Conservation (phyloP, 306 rosid genomes). For the Pyrus pyrifolia region DNA sequence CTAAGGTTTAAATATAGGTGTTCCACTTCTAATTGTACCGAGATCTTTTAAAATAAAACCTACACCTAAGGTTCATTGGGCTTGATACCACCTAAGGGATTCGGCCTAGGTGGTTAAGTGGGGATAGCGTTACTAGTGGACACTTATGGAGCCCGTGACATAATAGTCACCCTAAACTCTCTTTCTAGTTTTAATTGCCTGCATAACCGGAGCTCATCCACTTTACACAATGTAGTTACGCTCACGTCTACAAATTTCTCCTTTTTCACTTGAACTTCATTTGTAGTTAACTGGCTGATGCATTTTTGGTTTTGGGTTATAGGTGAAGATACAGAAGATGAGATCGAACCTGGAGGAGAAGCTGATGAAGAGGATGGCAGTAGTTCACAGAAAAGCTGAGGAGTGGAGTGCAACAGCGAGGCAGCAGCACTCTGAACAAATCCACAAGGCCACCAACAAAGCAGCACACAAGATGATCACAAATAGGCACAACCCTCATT, state of each 20-base stretch:
- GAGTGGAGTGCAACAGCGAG: slow-evolving; percentile 71
- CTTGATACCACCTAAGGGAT: too few relatives aligned
- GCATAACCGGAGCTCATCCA: neutral
- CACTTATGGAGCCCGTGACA: too few relatives aligned
- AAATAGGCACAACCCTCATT: slow-evolving; percentile 34
- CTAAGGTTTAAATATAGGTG: too few relatives aligned
- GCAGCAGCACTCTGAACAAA: slow-evolving; percentile 69
- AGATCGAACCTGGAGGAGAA: slow-evolving; percentile 87
- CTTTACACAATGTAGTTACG: neutral
- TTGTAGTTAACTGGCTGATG: neutral
- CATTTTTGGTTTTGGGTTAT: neutral
- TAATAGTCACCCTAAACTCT: neutral
- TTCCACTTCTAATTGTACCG: too few relatives aligned
- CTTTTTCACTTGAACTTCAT: neutral
- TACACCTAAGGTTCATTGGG: too few relatives aligned
- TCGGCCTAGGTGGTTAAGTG: too few relatives aligned
- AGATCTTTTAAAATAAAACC: too few relatives aligned
- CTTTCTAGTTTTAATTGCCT: neutral
- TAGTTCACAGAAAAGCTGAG: slow-evolving; percentile 84
- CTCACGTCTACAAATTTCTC: neutral
- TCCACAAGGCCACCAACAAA: slow-evolving; percentile 47
- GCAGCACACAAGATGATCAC: slow-evolving; percentile 48
- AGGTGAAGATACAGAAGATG: slow-evolving; percentile 97
- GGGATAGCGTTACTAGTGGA: too few relatives aligned
- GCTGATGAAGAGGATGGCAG: slow-evolving; percentile 79